Evolutionary conservation across 768 basidiomycete genomes (phyloP), one percentile per base, ranked within the genome.

Genomic region (Clitopilus hobsonii): DNA sequence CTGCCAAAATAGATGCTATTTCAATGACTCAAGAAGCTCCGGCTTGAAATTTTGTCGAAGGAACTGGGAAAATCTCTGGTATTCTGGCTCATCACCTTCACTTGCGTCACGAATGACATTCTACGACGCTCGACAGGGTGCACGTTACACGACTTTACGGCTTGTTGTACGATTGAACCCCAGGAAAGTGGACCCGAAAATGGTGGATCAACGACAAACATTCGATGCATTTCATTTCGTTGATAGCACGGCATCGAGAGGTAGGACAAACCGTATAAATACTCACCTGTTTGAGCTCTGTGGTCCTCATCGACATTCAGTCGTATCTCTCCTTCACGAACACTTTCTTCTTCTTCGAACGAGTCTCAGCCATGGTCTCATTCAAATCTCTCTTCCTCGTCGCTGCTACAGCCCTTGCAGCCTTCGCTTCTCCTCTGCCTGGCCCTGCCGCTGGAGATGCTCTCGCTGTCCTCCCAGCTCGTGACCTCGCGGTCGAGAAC

Each of bases 301-400:
- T 14, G n/a, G 2, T 36, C 32, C n/a, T 20, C 41, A 45, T 45
- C 41, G 41, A 45, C 41, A 45, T 23, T 20, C n/a, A 45, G 41
- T 45, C 41, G 41, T 5, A 45, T 45, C 18, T 18, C 8, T 20
- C 22, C 18, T 45, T 45, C 22, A 45, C 41, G 41, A 45, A 18
- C 41, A 45, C 41, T 20, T 45, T 23, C 41, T 45, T 32, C 7
- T 16, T 7, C 7, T n/a, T n/a, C n/a, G n/a, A 36, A 36, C 32
- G 32, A 14, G 4, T 36, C n/a, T n/a, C n/a, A 36, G 41, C 18
- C 41, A 45, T 45, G 41, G 41, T 45, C 22, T 45, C 41, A 16
- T 45, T 45, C 41, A 45, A 45, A 18, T 45, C 41, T 45, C 41
- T 45, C 41, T 45, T 45, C 41, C n/a, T 45, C n/a, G 41, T 45